Evolutionary conservation across 257 asterid genomes (phyloP).

Genomic region (Nicotiana obtusifolia): DNA sequence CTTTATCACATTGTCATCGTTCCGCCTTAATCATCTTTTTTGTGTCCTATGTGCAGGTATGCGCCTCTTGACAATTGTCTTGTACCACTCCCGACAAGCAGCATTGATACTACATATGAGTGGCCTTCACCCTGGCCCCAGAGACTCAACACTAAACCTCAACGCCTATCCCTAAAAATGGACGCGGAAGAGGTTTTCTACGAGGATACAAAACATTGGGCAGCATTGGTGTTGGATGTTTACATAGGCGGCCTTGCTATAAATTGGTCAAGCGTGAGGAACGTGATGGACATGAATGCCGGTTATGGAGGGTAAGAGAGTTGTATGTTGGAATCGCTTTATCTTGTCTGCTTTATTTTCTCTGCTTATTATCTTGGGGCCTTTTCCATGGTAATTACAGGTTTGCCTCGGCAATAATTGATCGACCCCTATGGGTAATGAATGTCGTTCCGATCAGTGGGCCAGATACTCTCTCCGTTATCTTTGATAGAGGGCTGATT

Average conservation of each 20-base stretch:
- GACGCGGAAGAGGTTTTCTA: slow-evolving; percentile 51
- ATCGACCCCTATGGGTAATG: slow-evolving; percentile 64
- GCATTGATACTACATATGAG: slow-evolving; percentile 18
- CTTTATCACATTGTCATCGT: neutral
- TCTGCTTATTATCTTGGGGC: neutral
- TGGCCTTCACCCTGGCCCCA: slow-evolving; percentile 96
- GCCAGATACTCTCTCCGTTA: slow-evolving; percentile 52
- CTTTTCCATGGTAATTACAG: slow-evolving; percentile 24
- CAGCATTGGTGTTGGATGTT: slow-evolving; percentile 71
- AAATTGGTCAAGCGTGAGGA: slow-evolving; percentile 68
- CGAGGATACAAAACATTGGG: slow-evolving; percentile 73
- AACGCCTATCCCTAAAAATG: slow-evolving; percentile 38
- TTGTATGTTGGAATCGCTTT: neutral
- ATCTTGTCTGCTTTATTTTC: neutral
- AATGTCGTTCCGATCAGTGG: slow-evolving; percentile 54
- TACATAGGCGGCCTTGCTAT: slow-evolving; percentile 60
- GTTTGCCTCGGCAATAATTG: slow-evolving; percentile 58
- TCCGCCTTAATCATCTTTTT: neutral
- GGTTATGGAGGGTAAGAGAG: slow-evolving; percentile 63
- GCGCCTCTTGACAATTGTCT: slow-evolving; percentile 66
- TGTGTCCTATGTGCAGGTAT: slow-evolving; percentile 44
- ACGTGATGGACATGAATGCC: slow-evolving; percentile 80
- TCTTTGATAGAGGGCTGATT: slow-evolving; percentile 65
- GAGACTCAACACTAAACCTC: slow-evolving; percentile 61
- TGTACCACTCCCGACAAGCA: slow-evolving; percentile 32